phyloP scores from a whole-genome alignment of 257 asterid genomes.

The Coffea canephora region DNA sequence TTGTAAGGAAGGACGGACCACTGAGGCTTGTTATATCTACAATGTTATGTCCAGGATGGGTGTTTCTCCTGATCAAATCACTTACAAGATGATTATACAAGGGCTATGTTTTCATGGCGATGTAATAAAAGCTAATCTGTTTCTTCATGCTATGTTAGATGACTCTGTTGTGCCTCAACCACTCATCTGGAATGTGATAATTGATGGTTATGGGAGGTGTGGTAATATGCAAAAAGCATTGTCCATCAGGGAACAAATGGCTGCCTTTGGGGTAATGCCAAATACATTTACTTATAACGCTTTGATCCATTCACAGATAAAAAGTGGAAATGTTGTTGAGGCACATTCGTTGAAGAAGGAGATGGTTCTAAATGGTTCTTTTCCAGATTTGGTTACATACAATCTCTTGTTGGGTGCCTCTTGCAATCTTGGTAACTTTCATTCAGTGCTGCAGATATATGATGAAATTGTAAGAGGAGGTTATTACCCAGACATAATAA shows the following conservation, averaged over 20 bases:
- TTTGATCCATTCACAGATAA: conserved; percentile 49
- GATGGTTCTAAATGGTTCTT: conserved; percentile 51
- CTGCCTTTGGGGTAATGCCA: conserved; percentile 58
- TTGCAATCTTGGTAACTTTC: conserved; percentile 50
- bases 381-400: conserved; percentile 73
- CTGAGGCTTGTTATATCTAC: conserved; percentile 70
- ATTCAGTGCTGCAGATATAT: conserved; percentile 44
- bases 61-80: conserved; percentile 61
- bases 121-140: conserved; percentile 44
- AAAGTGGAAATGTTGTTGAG: conserved; percentile 41
- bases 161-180: conserved; percentile 53
- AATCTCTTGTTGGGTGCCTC: conserved; percentile 75
- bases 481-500: conserved; percentile 61
- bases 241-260: conserved; percentile 57
- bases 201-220: conserved; percentile 60
- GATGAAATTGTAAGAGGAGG: conserved; percentile 63
- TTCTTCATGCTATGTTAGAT: conserved; percentile 56
- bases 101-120: conserved; percentile 62
- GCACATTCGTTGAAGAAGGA: conserved; percentile 59
- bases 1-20: conserved; percentile 55
- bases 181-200: conserved; percentile 68
- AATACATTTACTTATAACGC: conserved; percentile 78
- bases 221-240: conserved; percentile 53
- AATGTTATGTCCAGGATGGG: conserved; percentile 72
- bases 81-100: conserved; percentile 68